Evolutionary conservation across 2,329 filamentous ascomycete genomes (phyloP).

Genomic region (Didymosphaeria variabile): DNA sequence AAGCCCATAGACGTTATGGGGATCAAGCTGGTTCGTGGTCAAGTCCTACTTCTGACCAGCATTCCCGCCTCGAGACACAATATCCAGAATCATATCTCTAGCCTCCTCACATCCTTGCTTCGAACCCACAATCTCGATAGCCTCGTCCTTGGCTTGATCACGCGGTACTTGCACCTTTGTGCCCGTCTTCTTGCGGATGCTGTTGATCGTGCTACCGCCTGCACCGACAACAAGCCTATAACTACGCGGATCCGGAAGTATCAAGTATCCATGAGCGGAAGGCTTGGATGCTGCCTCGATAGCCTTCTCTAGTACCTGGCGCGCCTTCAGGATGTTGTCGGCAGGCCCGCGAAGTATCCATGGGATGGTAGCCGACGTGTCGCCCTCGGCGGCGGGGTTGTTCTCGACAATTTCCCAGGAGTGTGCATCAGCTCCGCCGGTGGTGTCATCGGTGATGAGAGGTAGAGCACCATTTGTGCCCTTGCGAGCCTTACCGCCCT

Average conservation of each 20-base stretch:
- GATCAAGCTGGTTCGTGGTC: neutral
- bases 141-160: constrained; percentile 76
- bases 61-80: constrained; percentile 62
- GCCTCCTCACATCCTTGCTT: constrained; percentile 85
- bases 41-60: constrained; percentile 27
- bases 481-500: constrained; percentile 54
- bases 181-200: constrained; percentile 88
- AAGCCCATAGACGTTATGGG: neutral
- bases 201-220: constrained; percentile 89
- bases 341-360: constrained; percentile 86
- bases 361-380: constrained; percentile 69
- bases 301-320: constrained; percentile 75
- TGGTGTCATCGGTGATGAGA: constrained; percentile 86
- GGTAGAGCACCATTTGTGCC: constrained; percentile 75
- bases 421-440: constrained; percentile 68
- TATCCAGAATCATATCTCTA: constrained; percentile 85
- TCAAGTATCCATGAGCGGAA: constrained; percentile 82
- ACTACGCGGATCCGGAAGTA: constrained; percentile 86
- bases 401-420: constrained; percentile 85
- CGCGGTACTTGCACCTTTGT: constrained; percentile 94
- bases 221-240: constrained; percentile 90
- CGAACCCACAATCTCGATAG: constrained; percentile 87
- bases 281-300: constrained; percentile 75
- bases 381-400: constrained; percentile 65
- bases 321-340: constrained; percentile 84